Conservation (phyloP, 192 early-diverging fungal species). For the Coemansia sp. region DNA sequence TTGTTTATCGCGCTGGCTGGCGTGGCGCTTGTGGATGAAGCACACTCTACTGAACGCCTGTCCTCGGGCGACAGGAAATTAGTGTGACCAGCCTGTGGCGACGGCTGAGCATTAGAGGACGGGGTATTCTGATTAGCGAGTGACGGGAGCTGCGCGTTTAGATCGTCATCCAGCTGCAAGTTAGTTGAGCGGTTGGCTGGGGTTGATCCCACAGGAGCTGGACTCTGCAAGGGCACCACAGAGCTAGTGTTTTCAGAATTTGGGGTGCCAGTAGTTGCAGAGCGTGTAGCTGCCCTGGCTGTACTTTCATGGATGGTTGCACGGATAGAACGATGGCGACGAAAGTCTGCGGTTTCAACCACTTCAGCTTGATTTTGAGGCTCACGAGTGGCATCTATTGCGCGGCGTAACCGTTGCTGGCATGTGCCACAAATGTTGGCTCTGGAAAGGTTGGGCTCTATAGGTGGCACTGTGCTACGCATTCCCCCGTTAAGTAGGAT, state of each 20-base stretch:
- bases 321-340: conserved; percentile 44
- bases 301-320: conserved; percentile 24
- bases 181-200: neutral
- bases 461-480: conserved; percentile 4
- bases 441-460: conserved; percentile 29
- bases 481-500: conserved; percentile 22
- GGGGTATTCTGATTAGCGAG: neutral
- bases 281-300: conserved; percentile 11
- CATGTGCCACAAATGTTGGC: conserved; percentile 56
- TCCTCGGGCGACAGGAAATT: neutral
- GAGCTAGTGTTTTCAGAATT: neutral
- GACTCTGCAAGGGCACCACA: neutral
- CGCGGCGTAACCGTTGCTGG: conserved; percentile 49
- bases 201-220: neutral
- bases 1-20: neutral
- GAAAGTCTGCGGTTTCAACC: conserved; percentile 35
- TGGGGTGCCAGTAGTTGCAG: neutral
- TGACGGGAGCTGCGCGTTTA: neutral
- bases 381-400: conserved; percentile 22
- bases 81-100: neutral
- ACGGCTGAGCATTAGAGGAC: neutral
- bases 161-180: neutral
- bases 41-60: neutral
- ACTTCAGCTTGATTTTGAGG: neutral
- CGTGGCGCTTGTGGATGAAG: conserved; percentile 6